These are phyloP conservation scores for Chamaenerion angustifolium DNA, from an alignment of 345 rosid genomes.

Conservation along the genomic window DNA sequence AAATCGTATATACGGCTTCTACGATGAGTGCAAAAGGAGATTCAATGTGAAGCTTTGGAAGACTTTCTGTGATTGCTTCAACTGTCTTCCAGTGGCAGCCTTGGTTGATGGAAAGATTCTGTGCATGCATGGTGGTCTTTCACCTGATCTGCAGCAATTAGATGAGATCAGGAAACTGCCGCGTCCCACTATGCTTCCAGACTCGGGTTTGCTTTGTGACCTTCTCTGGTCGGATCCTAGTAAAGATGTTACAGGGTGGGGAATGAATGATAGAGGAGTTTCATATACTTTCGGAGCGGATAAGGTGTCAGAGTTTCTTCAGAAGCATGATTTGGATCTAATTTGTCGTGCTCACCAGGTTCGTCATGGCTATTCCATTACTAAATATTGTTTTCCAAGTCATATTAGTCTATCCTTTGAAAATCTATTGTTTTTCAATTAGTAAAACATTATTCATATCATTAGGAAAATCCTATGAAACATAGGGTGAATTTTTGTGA, in stretches of 20 bases:
- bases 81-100: conserved; percentile 39
- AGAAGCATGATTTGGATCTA: conserved; percentile 70
- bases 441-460: too few species aligned
- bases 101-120: conserved; percentile 64
- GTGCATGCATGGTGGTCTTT: conserved; percentile 88
- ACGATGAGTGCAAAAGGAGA: conserved; percentile 61
- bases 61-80: conserved; percentile 25
- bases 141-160: conserved; percentile 55
- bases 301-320: conserved; percentile 60
- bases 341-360: conserved; percentile 95
- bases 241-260: conserved; percentile 65
- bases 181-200: conserved; percentile 71
- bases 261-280: conserved; percentile 80
- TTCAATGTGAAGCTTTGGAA: conserved; percentile 69
- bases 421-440: background rate
- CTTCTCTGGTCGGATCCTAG: conserved; percentile 85
- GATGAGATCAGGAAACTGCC: conserved; percentile 51
- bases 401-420: background rate
- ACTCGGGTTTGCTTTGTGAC: conserved; percentile 75
- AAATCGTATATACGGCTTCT: conserved; percentile 39
- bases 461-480: too few species aligned
- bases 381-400: background rate
- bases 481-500: too few species aligned
- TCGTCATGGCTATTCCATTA: background rate
- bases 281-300: conserved; percentile 54